Base-by-base conservation (phyloP, 2,329 filamentous ascomycete genomes). In the Nothophaeocryptopus gaeumannii region DNA sequence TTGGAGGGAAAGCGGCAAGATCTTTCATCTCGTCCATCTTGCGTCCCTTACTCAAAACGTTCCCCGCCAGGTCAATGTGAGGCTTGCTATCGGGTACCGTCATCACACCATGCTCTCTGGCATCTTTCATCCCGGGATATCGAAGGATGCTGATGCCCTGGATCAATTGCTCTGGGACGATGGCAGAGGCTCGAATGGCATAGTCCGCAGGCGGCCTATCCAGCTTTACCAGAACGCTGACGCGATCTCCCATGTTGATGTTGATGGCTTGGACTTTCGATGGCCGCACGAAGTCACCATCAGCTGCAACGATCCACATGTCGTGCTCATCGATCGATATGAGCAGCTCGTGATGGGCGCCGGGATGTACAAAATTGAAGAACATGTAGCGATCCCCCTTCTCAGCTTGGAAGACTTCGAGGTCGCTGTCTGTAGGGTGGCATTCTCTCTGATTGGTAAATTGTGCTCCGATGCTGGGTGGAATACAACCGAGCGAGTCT, bases 231-330 rank as follows among this genome's bases (percentile, higher is more conserved):
- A 58, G 41, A 13, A 58, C 45, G n/a, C 42, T 49, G 50, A 50
- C 48, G 13, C 55, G 39, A 15, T 58, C 53, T 8, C 50, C 55
- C 38, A 56, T 47, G 20, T 47, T 47, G 8, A 51, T 36, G 20
- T 47, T 55, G 13, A 55, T 26, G 20, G 38, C 49, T 20, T 34
- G 13, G 39, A 56, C 56, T 35, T 58, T 47, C n/a, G 56, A 47
- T 48, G 48, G 50, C 37, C 58, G 49, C 13, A 55, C 53, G 34
- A 59, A 59, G 38, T 55, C 51, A 8, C 56, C 55, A 33, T 61
- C 58, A 16, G 57, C 52, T 12, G 56, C 58, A 12, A 55, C 47
- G 20, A 59, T 47, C 39, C 47, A 58, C 56, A 59, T 61, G 9
- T 47, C 35, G 32, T 52, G 50, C 39, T 47, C 58, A 29, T 59